Evolutionary conservation across 2,329 filamentous ascomycete genomes (phyloP).

Genomic region (Fusarium verticillioides): DNA sequence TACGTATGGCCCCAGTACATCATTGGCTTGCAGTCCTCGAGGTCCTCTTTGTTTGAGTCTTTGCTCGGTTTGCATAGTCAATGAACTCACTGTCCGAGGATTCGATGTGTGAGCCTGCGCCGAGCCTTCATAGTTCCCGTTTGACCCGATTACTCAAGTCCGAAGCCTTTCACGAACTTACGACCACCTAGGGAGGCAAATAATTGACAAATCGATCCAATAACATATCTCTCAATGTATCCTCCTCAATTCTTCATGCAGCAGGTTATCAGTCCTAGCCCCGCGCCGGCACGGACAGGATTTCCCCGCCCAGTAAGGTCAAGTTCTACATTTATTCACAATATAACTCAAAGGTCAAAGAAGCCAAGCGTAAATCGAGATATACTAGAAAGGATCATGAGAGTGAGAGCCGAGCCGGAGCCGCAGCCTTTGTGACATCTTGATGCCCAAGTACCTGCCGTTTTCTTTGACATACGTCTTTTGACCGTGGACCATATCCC

Average conservation of each 20-base stretch:
- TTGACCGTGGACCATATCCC: neutral
- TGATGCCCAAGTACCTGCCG: constrained; percentile 1
- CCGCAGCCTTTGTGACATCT: constrained; percentile 26
- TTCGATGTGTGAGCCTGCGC: neutral
- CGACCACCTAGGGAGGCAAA: neutral
- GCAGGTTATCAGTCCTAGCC: constrained; percentile 13
- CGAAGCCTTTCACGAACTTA: neutral
- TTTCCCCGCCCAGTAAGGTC: constrained; percentile 33
- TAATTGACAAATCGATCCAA: neutral
- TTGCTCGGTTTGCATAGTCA: constrained; percentile 1
- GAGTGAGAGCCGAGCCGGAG: constrained; percentile 33
- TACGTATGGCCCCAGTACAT: constrained; percentile 20
- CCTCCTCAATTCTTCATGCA: constrained; percentile 19
- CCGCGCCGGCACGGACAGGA: constrained; percentile 32
- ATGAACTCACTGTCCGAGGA: neutral
- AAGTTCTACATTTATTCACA: constrained; percentile 4
- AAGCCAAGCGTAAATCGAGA: neutral
- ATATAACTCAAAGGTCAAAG: constrained; percentile 1
- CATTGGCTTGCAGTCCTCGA: constrained; percentile 8
- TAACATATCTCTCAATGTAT: neutral
- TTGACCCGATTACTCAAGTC: neutral
- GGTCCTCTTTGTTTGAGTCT: constrained; percentile 7
- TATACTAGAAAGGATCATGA: constrained; percentile 2
- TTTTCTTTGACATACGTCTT: neutral
- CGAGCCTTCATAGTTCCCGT: neutral